Conservation (phyloP, 257 asterid species). For the Fraxinus excelsior region DNA sequence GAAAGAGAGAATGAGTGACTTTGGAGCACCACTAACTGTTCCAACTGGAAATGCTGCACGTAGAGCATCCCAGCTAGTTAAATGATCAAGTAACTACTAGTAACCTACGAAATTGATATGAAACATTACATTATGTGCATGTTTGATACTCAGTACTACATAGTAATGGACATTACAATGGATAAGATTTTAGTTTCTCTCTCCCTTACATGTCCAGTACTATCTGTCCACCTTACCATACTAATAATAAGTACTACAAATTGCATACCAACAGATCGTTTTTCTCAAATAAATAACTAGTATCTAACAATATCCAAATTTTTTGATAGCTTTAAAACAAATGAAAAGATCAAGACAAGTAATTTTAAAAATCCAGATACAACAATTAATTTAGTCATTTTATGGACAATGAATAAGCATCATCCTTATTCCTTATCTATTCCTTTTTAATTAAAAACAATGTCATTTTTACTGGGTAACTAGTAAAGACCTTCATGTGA, state of each 20-base stretch:
- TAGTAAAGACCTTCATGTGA: not conserved
- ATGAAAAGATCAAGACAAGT: not conserved
- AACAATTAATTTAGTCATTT: not conserved
- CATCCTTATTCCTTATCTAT: not conserved
- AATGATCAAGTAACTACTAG: slow-evolving; percentile 70
- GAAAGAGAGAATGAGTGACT: slow-evolving; percentile 47
- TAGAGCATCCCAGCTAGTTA: slow-evolving; percentile 94
- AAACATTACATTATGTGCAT: not conserved
- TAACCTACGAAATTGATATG: slow-evolving; percentile 56
- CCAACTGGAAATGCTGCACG: slow-evolving; percentile 99
- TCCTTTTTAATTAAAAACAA: not conserved
- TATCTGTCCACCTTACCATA: not conserved
- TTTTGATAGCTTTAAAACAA: not conserved
- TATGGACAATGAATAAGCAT: slow-evolving; percentile 14
- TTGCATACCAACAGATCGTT: slow-evolving; percentile 12
- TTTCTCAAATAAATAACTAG: not conserved
- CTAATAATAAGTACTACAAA: not conserved
- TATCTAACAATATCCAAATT: not conserved
- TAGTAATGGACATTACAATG: not conserved
- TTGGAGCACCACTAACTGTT: slow-evolving; percentile 99
- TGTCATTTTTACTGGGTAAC: not conserved
- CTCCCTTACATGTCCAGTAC: not conserved
- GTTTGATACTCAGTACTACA: not conserved
- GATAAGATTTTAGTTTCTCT: not conserved
- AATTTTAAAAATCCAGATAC: not conserved